These are phyloP conservation scores for Heracleum sosnowskyi DNA, from an alignment of 129 eudicot genomes.

Conservation along the genomic window DNA sequence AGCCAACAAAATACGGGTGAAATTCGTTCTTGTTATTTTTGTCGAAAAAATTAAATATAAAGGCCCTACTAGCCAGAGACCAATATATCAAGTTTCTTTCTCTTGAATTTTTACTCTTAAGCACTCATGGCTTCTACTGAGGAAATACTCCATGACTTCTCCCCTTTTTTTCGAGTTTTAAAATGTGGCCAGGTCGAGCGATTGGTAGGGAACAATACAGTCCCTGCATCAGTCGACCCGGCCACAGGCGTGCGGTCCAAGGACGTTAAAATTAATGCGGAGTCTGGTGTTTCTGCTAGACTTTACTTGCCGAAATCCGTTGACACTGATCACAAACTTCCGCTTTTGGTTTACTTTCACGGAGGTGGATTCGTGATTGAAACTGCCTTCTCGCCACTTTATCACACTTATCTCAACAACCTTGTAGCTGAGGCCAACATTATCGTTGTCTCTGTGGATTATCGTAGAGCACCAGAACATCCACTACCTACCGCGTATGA, in stretches of 20 bases:
- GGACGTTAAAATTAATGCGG: constrained; percentile 12
- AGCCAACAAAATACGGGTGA: background rate
- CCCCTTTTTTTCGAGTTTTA: constrained; percentile 10
- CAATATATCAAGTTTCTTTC: background rate
- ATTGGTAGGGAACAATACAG: background rate
- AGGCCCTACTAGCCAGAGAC: background rate
- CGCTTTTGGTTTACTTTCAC: constrained; percentile 23
- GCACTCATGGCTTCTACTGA: background rate
- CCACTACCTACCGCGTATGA: constrained; percentile 19
- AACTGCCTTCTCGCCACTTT: constrained; percentile 12
- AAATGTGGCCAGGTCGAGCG: constrained; percentile 22
- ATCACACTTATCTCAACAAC: constrained; percentile 16
- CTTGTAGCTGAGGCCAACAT: constrained; percentile 15
- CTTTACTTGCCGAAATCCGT: constrained; percentile 18
- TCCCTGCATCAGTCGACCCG: constrained; percentile 15
- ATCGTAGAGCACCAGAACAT: constrained; percentile 29
- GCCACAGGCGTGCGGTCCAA: constrained; percentile 25
- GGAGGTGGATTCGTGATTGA: constrained; percentile 23
- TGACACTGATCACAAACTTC: constrained; percentile 9
- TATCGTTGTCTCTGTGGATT: constrained; percentile 17
- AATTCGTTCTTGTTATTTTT: background rate
- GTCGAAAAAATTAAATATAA: background rate
- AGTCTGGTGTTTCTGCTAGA: constrained; percentile 20
- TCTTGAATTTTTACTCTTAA: background rate
- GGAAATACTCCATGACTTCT: constrained; percentile 12